Evolutionary conservation across 2,329 filamentous ascomycete genomes (phyloP).

Genomic region (Escovopsis sp.): DNA sequence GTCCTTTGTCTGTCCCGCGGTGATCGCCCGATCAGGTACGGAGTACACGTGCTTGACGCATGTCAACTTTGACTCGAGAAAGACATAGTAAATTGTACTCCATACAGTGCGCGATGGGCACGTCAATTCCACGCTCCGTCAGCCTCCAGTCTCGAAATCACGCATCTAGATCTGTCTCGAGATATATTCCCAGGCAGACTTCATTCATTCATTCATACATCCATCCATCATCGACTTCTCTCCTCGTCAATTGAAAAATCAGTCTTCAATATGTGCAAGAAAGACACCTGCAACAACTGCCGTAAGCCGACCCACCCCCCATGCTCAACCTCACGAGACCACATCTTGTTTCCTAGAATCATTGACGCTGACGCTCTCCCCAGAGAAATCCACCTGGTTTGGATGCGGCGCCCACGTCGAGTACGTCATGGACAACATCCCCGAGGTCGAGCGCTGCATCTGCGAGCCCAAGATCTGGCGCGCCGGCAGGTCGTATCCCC

Average conservation of each 20-base stretch:
- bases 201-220: too few species aligned
- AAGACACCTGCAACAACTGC: conserved; percentile 46
- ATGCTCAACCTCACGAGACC: neutral
- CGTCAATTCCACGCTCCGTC: too few species aligned
- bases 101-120: too few species aligned
- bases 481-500: conserved; percentile 48
- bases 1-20: too few species aligned
- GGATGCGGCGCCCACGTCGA: conserved; percentile 50
- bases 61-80: too few species aligned
- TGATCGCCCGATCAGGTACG: too few species aligned
- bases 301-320: conserved; percentile 29
- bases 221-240: neutral
- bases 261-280: conserved; percentile 43
- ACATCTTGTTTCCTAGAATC: neutral
- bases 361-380: neutral
- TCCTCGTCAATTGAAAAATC: neutral
- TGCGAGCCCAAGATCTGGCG: conserved; percentile 49
- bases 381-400: conserved; percentile 48
- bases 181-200: too few species aligned
- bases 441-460: conserved; percentile 45
- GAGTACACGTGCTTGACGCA: too few species aligned
- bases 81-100: too few species aligned
- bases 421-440: conserved; percentile 45
- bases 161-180: too few species aligned
- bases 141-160: too few species aligned